Conservation (phyloP, 179 eudicot genomes). For the Monotropa hypopitys region DNA sequence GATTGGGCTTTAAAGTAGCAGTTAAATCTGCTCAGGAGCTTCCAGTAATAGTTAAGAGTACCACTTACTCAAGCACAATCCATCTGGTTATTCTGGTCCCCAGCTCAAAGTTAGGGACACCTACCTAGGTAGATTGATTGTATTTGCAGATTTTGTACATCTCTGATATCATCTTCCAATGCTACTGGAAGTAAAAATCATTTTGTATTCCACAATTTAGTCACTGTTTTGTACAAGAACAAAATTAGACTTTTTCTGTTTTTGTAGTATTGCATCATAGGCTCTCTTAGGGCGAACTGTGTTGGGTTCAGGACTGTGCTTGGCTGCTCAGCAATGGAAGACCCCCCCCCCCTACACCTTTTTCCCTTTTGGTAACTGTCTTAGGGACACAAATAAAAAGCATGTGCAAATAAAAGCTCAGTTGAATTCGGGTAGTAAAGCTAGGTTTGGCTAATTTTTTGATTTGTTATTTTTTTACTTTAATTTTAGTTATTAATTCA, state of each 20-base stretch:
- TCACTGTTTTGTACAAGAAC: not conserved
- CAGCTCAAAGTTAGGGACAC: not conserved
- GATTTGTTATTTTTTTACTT: too few relatives aligned
- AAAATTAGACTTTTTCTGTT: not conserved
- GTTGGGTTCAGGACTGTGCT: not conserved
- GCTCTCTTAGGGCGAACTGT: too few relatives aligned
- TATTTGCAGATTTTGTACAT: not conserved
- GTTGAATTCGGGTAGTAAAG: too few relatives aligned
- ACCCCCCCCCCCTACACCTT: too few relatives aligned
- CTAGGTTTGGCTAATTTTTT: too few relatives aligned
- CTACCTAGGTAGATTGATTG: not conserved
- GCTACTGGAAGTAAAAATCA: not conserved
- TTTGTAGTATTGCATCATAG: not conserved
- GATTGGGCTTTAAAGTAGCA: not conserved
- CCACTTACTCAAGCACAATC: not conserved
- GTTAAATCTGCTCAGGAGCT: not conserved
- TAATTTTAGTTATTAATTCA: too few relatives aligned
- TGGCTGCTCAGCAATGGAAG: slow-evolving; percentile 4
- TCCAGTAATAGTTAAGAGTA: not conserved
- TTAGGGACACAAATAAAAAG: too few relatives aligned
- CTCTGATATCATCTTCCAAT: not conserved
- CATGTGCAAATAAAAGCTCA: too few relatives aligned
- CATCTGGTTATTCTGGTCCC: not conserved
- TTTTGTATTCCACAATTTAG: not conserved
- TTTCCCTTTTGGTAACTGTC: too few relatives aligned